phyloP scores from a whole-genome alignment of 2,329 filamentous ascomycete species.

The Rutstroemia sp. region DNA sequence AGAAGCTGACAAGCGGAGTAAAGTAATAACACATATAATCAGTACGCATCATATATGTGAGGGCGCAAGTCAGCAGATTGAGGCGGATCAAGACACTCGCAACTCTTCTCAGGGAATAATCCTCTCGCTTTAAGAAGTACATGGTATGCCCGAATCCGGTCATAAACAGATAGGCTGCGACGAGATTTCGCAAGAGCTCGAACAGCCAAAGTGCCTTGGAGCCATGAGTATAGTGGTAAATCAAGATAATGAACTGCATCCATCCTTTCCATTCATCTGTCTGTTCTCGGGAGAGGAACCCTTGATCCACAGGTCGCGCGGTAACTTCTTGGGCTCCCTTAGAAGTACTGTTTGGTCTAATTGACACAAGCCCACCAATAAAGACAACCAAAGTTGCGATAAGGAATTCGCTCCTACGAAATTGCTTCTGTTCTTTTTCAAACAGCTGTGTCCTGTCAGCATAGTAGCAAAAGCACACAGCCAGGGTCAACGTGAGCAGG shows the following conservation, averaged over 20 bases:
- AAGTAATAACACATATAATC: constrained; percentile 53
- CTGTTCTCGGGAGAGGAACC: constrained; percentile 46
- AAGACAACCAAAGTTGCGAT: constrained; percentile 22
- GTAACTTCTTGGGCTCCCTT: not conserved
- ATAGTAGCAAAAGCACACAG: constrained; percentile 39
- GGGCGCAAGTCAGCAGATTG: constrained; percentile 46
- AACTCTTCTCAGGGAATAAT: constrained; percentile 49
- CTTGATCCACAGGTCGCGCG: constrained; percentile 21
- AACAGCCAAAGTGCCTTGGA: constrained; percentile 45
- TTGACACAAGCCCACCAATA: constrained; percentile 28
- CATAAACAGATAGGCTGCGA: constrained; percentile 55
- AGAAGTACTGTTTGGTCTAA: constrained; percentile 16
- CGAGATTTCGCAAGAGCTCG: constrained; percentile 44
- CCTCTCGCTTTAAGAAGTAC: constrained; percentile 48
- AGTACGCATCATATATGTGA: constrained; percentile 50
- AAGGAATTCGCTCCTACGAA: constrained; percentile 31
- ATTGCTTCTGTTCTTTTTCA: constrained; percentile 43
- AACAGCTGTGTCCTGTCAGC: constrained; percentile 48
- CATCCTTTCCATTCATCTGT: constrained; percentile 61
- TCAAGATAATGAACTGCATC: constrained; percentile 50
- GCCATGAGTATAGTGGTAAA: constrained; percentile 52
- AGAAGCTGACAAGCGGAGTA: constrained; percentile 51
- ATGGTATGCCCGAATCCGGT: constrained; percentile 54
- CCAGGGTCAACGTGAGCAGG: constrained; percentile 18
- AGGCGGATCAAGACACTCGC: constrained; percentile 46